These are phyloP conservation scores for Didymella exigua DNA, from an alignment of 2,329 filamentous ascomycete genomes.

Conservation along the genomic window DNA sequence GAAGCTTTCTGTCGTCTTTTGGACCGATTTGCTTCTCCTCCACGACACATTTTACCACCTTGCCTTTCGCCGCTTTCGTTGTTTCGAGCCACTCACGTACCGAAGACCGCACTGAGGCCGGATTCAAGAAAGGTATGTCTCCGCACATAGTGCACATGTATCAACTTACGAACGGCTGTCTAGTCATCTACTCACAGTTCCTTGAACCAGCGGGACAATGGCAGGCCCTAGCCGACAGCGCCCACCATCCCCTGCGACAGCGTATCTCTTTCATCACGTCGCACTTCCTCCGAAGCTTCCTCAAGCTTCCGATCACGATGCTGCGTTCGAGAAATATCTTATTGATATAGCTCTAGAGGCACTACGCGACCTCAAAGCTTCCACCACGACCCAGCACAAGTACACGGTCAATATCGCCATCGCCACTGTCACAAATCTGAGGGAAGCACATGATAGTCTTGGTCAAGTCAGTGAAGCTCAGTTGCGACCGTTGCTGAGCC, in stretches of 20 bases:
- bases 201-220: constrained; percentile 3
- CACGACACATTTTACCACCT: not conserved
- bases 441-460: constrained; percentile 1
- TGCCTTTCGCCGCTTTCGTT: not conserved
- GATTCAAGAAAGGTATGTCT: no score
- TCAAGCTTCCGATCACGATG: constrained; percentile 39
- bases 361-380: constrained; percentile 19
- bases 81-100: no score
- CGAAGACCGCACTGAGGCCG: no score
- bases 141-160: no score
- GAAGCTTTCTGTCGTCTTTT: not conserved
- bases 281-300: constrained; percentile 58
- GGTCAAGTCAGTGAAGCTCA: constrained; percentile 22
- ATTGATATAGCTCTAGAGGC: constrained; percentile 16
- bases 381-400: not conserved
- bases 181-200: not conserved
- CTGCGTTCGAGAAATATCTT: constrained; percentile 20
- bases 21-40: not conserved
- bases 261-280: constrained; percentile 48
- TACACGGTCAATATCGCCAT: constrained; percentile 14
- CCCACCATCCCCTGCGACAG: constrained; percentile 1
- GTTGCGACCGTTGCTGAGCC: constrained; percentile 19
- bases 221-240: not conserved
- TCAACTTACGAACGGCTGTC: no score
- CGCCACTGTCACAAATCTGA: constrained; percentile 23